Conservation (phyloP, 2,329 filamentous ascomycete genomes). For the Exserohilum turcica region DNA sequence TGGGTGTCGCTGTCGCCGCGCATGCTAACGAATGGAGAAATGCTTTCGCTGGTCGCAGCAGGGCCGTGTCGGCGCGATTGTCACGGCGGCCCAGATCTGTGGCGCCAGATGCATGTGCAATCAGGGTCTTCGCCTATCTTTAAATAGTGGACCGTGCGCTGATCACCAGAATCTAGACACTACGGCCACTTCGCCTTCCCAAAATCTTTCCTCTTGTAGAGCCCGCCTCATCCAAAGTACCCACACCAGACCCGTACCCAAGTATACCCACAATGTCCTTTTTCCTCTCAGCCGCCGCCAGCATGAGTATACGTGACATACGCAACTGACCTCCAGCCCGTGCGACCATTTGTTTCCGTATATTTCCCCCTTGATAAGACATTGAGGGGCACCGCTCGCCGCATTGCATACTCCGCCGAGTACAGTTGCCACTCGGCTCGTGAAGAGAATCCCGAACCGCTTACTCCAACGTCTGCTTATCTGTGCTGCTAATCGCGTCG, state of each 20-base stretch:
- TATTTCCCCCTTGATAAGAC: background rate
- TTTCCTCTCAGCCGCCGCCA: constrained; percentile 29
- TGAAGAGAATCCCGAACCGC: background rate
- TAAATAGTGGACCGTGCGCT: background rate
- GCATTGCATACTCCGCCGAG: constrained; percentile 1
- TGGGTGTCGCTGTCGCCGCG: too few relatives aligned
- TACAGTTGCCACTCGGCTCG: constrained; percentile 2
- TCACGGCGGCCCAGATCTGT: background rate
- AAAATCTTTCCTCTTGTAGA: constrained; percentile 9
- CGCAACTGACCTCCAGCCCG: constrained; percentile 31
- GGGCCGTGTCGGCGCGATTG: background rate
- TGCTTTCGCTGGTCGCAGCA: background rate
- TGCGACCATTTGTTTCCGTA: constrained; percentile 10
- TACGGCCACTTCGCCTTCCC: background rate
- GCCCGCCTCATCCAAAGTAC: constrained; percentile 3
- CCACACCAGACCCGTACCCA: constrained; percentile 5
- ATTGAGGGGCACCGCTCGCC: background rate
- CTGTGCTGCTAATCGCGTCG: constrained; percentile 7
- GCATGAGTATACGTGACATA: constrained; percentile 41
- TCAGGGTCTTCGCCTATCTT: constrained; percentile 5
- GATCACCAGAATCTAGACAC: constrained; percentile 5
- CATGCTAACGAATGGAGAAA: background rate
- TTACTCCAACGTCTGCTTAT: background rate
- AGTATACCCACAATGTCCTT: constrained; percentile 32
- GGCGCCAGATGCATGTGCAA: background rate